Evolutionary conservation across 257 asterid species (phyloP).

Genomic region (Solanum microdontum): DNA sequence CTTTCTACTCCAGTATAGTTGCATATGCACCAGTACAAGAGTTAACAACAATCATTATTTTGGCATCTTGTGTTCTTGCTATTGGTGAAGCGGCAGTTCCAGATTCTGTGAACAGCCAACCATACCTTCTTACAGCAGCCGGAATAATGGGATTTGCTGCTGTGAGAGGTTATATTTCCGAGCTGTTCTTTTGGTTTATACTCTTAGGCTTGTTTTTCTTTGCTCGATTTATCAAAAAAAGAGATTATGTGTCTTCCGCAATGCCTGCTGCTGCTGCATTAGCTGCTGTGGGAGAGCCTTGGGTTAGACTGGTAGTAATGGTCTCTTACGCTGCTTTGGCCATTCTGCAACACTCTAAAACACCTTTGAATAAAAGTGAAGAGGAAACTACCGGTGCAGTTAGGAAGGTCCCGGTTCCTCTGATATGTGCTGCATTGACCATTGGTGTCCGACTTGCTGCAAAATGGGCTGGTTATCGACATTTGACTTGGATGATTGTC

Average conservation of each 20-base stretch:
- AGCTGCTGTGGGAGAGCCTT: slow-evolving; percentile 88
- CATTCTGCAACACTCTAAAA: slow-evolving; percentile 25
- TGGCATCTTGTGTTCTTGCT: slow-evolving; percentile 56
- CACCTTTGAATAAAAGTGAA: slow-evolving; percentile 12
- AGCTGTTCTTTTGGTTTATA: slow-evolving; percentile 67
- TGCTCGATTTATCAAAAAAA: slow-evolving; percentile 45
- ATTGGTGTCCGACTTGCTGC: slow-evolving; percentile 68
- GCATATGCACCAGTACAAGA: slow-evolving; percentile 75
- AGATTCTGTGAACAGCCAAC: slow-evolving; percentile 69
- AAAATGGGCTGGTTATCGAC: slow-evolving; percentile 89
- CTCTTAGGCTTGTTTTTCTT: slow-evolving; percentile 56
- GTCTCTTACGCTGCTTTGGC: slow-evolving; percentile 57
- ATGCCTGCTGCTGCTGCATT: slow-evolving; percentile 72
- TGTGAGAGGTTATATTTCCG: slow-evolving; percentile 61
- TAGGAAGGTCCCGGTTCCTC: slow-evolving; percentile 52
- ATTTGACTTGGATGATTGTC: slow-evolving; percentile 95
- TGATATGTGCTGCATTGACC: slow-evolving; percentile 66
- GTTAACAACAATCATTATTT: slow-evolving; percentile 48
- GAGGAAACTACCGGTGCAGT: slow-evolving; percentile 14
- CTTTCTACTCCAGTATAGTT: slow-evolving; percentile 66
- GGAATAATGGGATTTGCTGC: slow-evolving; percentile 72
- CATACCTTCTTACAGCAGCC: slow-evolving; percentile 55
- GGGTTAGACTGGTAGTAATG: slow-evolving; percentile 60
- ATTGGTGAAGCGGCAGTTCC: slow-evolving; percentile 70
- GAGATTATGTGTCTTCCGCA: slow-evolving; percentile 68